Percentiles rank a stretch among this genome's conserved stretches.
Evolutionary conservation across 768 basidiomycete genomes (phyloP).

Genomic region (Daedaleopsis sinensis): DNA sequence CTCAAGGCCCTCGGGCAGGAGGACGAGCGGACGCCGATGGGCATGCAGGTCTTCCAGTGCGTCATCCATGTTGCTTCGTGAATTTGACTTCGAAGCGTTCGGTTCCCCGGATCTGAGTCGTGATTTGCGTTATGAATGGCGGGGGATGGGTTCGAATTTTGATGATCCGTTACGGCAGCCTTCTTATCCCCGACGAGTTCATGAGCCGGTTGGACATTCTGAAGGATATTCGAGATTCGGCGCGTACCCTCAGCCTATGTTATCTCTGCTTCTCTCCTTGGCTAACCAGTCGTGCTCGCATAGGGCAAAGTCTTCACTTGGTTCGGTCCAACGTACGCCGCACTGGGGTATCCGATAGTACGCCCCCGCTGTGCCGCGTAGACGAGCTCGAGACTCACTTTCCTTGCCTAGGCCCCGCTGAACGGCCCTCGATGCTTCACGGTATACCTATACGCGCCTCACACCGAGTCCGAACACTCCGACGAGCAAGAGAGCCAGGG

Average conservation of each 20-base stretch:
- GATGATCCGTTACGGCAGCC: neutral
- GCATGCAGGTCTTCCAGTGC: slow-evolving; percentile 24
- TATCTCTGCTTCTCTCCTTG: neutral
- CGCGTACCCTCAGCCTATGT: neutral
- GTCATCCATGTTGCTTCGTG: neutral
- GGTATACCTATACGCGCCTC: neutral
- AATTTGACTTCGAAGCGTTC: neutral
- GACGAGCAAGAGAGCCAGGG: neutral
- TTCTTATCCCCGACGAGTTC: neutral
- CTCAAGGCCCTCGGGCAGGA: slow-evolving; percentile 9
- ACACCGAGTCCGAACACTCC: neutral
- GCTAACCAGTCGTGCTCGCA: neutral
- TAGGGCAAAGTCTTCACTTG: neutral
- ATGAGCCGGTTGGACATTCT: neutral
- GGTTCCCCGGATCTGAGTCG: neutral
- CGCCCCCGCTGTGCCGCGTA: neutral
- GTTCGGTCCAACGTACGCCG: neutral
- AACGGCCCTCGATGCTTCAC: neutral
- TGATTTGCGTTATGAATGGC: too few relatives aligned
- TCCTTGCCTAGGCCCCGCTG: neutral
- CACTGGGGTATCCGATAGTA: neutral
- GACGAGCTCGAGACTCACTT: too few relatives aligned
- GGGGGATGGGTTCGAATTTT: too few relatives aligned
- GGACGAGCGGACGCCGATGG: slow-evolving; percentile 8
- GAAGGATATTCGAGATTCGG: neutral